Base-by-base conservation (phyloP, 2,329 filamentous ascomycete species). In the Periglandula ipomoeae region DNA sequence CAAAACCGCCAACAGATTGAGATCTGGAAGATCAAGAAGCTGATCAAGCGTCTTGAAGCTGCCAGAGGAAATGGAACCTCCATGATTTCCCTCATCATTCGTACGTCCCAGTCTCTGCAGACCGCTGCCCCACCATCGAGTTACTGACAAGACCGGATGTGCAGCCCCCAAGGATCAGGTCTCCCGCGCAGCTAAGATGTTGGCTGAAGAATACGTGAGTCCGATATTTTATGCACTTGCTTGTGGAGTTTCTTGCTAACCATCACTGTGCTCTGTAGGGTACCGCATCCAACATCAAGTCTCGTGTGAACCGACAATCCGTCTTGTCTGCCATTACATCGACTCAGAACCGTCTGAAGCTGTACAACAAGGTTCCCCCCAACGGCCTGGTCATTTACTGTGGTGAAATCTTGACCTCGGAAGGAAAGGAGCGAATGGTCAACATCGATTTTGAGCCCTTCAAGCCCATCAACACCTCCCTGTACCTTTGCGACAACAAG, bases 381-480 rank as follows among this genome's bases (percentile, higher is more conserved):
- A 98, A 98, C 71, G 93, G 93, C 52, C 76, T 98, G 58, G 93
- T 98, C 57, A 87, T 98, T 59, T 98, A 98, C 80, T 98, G 93
- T 70, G 93, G 93, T 84, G 93, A 98, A 96, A 97, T 98, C 68
- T 85, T 98, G 76, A 98, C 93, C 49, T 85, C 84, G 26, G 93
- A 98, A 76, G 93, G 93, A 71, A 98, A 98, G 73, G 93, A 98
- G 74, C 81, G 93, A 65, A 98, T 96, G 78, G 94, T 98, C 76
- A 98, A 98, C 72, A 98, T 98, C 68, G 94, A 98, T 67, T 98
- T 98, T 68, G 93, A 98, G 73, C 93, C 93, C 27, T 98, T 98
- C 80, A 98, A 98, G 79, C 93, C 93, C 53, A 98, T 98, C 82
- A 98, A 98, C 72, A 98, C 93, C 32, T 98, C 94, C 40, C 81